Conservation (phyloP, 176 grass and related monocot genomes). For the Avena insularis region DNA sequence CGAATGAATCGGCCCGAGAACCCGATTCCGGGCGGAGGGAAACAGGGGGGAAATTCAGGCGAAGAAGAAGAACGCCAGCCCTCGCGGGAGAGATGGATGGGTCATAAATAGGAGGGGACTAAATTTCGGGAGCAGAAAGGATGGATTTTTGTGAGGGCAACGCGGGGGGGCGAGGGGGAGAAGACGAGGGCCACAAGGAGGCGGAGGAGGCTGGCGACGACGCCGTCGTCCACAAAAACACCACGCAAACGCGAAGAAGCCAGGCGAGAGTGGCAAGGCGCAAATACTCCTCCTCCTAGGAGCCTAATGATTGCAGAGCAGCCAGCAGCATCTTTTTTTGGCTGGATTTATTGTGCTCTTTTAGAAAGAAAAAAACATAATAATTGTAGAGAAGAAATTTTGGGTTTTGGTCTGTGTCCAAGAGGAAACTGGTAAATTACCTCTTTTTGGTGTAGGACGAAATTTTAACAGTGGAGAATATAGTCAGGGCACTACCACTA, state of each 20-base stretch:
- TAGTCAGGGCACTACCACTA: background rate
- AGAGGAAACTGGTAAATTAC: conserved; percentile 42
- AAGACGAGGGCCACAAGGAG: conserved; percentile 56
- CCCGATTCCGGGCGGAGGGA: background rate
- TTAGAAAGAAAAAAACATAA: background rate
- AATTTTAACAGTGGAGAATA: conserved; percentile 27
- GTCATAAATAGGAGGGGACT: conserved; percentile 29
- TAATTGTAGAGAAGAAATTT: background rate
- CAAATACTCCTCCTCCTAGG: background rate
- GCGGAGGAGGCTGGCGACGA: conserved; percentile 35
- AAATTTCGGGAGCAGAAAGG: conserved; percentile 40
- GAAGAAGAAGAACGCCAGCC: conserved; percentile 22
- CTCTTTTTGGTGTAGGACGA: conserved; percentile 38
- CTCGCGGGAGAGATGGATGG: conserved; percentile 7
- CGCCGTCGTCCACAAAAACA: conserved; percentile 60
- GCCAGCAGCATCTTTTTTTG: conserved; percentile 45
- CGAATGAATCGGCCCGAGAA: background rate
- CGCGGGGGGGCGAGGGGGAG: background rate
- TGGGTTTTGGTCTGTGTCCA: conserved; percentile 31
- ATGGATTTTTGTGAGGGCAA: conserved; percentile 32
- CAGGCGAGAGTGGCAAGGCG: conserved; percentile 25
- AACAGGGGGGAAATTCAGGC: conserved; percentile 2
- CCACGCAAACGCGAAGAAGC: conserved; percentile 39
- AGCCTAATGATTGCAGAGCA: conserved; percentile 52
- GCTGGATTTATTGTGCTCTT: conserved; percentile 15